Conservation (phyloP, 257 asterid genomes). For the Catharanthus roseus region DNA sequence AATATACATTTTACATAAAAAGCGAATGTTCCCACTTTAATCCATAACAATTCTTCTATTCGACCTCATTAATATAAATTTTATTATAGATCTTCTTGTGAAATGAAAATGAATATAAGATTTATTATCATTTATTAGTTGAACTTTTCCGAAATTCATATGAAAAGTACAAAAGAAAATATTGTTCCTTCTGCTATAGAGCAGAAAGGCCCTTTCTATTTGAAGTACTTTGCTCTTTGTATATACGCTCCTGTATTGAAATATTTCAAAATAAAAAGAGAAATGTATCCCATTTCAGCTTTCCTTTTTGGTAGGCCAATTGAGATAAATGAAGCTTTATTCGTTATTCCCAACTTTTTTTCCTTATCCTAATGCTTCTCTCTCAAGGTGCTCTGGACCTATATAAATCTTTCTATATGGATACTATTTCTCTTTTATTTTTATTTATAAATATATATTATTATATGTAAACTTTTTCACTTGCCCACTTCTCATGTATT, state of each 20-base stretch:
- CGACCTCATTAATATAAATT: no score
- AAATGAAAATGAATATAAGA: no score
- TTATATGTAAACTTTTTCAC: neutral
- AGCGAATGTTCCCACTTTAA: no score
- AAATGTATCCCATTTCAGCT: neutral
- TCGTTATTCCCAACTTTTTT: conserved; percentile 24
- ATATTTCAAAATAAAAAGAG: no score
- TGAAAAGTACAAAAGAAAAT: neutral
- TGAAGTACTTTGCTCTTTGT: conserved; percentile 1
- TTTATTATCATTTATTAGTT: no score
- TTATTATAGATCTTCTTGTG: no score
- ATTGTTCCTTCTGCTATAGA: neutral
- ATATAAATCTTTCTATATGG: neutral
- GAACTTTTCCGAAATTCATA: neutral
- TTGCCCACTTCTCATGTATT: conserved; percentile 3
- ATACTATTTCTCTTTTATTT: neutral
- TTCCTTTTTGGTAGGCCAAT: conserved; percentile 13
- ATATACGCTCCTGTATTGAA: neutral
- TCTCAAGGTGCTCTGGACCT: conserved; percentile 22
- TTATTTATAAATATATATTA: neutral
- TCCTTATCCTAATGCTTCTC: conserved; percentile 2
- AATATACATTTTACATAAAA: no score
- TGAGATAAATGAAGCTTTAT: conserved; percentile 9
- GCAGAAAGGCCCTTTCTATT: conserved; percentile 16
- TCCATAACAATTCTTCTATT: no score